Conservation (phyloP, 2,329 filamentous ascomycete species). For the Penicillium sclerotiorum region DNA sequence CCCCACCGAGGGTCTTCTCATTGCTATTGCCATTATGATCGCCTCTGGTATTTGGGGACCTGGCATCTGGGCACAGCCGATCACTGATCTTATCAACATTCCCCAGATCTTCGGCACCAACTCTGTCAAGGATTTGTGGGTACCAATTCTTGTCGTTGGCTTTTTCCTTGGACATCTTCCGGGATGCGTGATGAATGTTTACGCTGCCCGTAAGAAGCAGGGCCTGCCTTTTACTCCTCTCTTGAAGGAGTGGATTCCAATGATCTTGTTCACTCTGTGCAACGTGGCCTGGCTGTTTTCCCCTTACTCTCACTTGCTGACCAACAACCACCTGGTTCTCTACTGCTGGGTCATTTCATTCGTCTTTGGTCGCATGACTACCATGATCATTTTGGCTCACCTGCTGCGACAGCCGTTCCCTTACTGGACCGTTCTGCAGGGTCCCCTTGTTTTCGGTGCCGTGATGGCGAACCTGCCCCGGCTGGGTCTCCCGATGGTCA, state of each 20-base stretch:
- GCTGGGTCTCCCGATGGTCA: conserved; percentile 70
- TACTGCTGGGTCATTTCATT: conserved; percentile 96
- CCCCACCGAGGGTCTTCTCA: conserved; percentile 90
- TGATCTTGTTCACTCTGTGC: conserved; percentile 75
- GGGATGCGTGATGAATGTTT: conserved; percentile 85
- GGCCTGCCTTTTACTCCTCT: conserved; percentile 77
- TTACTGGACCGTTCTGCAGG: conserved; percentile 91
- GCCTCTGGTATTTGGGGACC: conserved; percentile 86
- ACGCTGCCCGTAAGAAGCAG: conserved; percentile 70
- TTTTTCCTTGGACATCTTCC: conserved; percentile 77
- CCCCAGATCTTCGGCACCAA: conserved; percentile 66
- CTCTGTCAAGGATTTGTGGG: conserved; percentile 87
- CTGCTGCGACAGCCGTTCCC: conserved; percentile 92
- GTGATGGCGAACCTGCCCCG: conserved; percentile 79
- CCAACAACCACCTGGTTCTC: conserved; percentile 83
- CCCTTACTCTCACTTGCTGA: conserved; percentile 78
- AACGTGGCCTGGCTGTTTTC: conserved; percentile 86
- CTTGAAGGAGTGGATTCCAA: conserved; percentile 92
- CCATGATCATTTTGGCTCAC: conserved; percentile 97
- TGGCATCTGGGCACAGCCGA: conserved; percentile 77
- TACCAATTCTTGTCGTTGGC: conserved; percentile 67
- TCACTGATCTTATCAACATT: conserved; percentile 70
- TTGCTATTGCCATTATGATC: conserved; percentile 84
- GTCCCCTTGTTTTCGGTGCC: conserved; percentile 82
- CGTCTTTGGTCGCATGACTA: conserved; percentile 96